phyloP scores from a whole-genome alignment of 2,329 filamentous ascomycete species.

The Pleochaeta shiraiana region DNA sequence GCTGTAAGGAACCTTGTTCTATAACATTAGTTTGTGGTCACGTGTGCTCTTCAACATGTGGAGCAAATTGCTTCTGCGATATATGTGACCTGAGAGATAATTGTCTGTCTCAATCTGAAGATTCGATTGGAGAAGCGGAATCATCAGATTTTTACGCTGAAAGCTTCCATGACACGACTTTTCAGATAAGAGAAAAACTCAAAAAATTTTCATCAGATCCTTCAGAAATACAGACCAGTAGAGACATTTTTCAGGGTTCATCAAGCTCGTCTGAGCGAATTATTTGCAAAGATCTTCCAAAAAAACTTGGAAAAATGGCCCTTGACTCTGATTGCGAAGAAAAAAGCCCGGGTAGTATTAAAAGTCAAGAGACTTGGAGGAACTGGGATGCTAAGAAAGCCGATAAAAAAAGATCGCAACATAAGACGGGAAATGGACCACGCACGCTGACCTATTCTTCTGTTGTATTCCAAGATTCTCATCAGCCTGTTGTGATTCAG shows the following conservation, averaged over 20 bases:
- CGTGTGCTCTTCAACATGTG: slow-evolving; percentile 13
- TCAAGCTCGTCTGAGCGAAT: not conserved
- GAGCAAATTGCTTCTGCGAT: slow-evolving; percentile 12
- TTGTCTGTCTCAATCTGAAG: not conserved
- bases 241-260: not conserved
- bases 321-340: no score
- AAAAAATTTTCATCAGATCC: not conserved
- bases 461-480: not conserved
- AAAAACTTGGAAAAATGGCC: no score
- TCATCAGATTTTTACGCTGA: not conserved
- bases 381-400: not conserved
- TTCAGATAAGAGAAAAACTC: not conserved
- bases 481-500: not conserved
- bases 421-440: not conserved
- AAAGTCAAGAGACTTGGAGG: not conserved
- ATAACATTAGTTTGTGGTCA: slow-evolving; percentile 15
- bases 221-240: not conserved
- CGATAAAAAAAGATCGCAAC: not conserved
- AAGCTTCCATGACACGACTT: not conserved
- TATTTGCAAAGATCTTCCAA: not conserved
- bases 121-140: not conserved
- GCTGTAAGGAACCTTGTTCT: slow-evolving; percentile 13
- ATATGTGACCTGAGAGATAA: slow-evolving; percentile 4
- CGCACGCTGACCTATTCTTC: not conserved
- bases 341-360: no score